Base-by-base conservation (phyloP, 2,329 filamentous ascomycete genomes). In the Ascochyta fabae region DNA sequence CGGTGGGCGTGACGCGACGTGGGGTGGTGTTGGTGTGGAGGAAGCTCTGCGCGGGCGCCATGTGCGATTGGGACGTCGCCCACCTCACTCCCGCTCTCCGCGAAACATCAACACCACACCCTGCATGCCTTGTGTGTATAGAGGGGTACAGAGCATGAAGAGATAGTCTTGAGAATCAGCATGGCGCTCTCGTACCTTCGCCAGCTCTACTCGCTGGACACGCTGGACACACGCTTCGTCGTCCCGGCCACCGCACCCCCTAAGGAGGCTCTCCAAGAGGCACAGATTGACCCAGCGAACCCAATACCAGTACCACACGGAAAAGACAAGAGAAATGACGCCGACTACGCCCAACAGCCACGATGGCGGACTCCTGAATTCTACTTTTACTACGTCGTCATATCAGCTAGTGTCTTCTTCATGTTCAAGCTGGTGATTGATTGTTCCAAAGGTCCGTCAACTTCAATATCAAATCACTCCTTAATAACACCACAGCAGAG, bases 361-460 rank as follows among this genome's bases (percentile, higher is more conserved):
- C 89, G 85, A 87, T 99, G 94, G 94, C 86, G 83, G 23, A 96
- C 92, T 0, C 83, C 84, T 3, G 95, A 99, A 77, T 98, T 95
- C 79, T 89, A 86, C 72, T 66, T 92, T 49, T 98, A 99, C 79
- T 89, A 88, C 65, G 43, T 89, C 19, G 77, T 91, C 62, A 85
- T 97, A 66, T 59, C 83, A 27, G 71, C 85, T 6, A 82, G 81
- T 51, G 82, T 98, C 24, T 91, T 92, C 8, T 84, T 87, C 68
- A 99, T 99, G 93, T 92, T 96, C 77, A 96, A 92, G 81, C 82
- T 88, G n/a, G 88, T 89, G 9, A 90, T 92, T 64, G 86, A 91
- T 77, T 92, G 96, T 41, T 99, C 95, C 23, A 85, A 88, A 77
- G 84, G 93, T 93, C 82, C 24, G 66, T 60, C 31, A 13, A 46